Percentiles rank a stretch among this genome's conserved stretches.
Evolutionary conservation across 805 yeast species (phyloP).

Genomic region (Tetrapisispora namnaoensis): DNA sequence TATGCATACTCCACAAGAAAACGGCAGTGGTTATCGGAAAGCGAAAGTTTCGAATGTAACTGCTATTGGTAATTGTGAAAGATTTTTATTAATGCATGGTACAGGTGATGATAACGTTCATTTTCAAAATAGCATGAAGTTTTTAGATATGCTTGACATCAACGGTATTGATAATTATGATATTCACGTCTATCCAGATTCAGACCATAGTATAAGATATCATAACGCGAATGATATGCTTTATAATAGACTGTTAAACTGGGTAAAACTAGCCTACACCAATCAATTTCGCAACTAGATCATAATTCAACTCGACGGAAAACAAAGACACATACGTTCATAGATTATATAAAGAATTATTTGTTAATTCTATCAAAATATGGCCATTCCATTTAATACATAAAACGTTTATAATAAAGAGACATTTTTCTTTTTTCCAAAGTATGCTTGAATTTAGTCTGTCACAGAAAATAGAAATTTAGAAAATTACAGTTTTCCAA

Average conservation of each 20-base stretch:
- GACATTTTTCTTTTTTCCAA: too few relatives aligned
- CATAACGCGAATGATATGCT: constrained; percentile 67
- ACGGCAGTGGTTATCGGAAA: constrained; percentile 49
- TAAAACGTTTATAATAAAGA: too few relatives aligned
- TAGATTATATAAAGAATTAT: too few relatives aligned
- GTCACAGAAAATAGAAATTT: too few relatives aligned
- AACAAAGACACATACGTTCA: too few relatives aligned
- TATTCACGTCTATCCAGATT: constrained; percentile 70
- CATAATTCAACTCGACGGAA: constrained; percentile 5
- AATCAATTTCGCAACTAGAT: constrained; percentile 31
- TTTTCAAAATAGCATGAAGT: constrained; percentile 74
- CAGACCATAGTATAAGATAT: constrained; percentile 62
- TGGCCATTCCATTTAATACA: too few relatives aligned
- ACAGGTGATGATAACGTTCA: constrained; percentile 97
- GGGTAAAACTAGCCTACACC: constrained; percentile 55
- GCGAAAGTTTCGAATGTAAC: constrained; percentile 50
- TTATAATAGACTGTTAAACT: constrained; percentile 52
- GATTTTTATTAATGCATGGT: constrained; percentile 90
- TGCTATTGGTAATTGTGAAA: constrained; percentile 43
- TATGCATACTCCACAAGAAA: constrained; percentile 72
- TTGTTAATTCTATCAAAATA: too few relatives aligned
- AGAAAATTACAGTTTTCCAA: too few relatives aligned
- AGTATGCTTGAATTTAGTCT: too few relatives aligned
- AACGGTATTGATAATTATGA: constrained; percentile 77
- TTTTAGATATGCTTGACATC: constrained; percentile 65